Percentiles rank a stretch among this genome's conserved stretches.
phyloP scores from a whole-genome alignment of 2,329 filamentous ascomycete genomes.

The Fusarium odoratissimum region DNA sequence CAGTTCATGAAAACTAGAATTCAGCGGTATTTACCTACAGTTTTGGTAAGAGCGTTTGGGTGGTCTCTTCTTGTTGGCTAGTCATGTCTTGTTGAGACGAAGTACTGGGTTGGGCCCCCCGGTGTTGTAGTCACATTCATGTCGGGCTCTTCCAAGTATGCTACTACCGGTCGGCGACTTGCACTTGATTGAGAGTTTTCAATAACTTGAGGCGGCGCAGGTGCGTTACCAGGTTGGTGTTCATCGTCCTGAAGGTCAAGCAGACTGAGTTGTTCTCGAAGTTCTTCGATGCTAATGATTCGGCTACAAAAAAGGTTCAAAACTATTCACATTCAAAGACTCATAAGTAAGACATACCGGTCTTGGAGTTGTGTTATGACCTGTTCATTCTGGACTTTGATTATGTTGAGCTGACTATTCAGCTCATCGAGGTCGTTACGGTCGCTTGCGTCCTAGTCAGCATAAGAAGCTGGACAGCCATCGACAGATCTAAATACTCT shows the following conservation, averaged over 20 bases:
- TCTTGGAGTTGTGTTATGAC: not conserved
- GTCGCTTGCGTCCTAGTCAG: not conserved
- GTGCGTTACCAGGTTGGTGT: no score
- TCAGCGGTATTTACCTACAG: not conserved
- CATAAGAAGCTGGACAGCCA: not conserved
- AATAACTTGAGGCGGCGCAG: rapidly evolving
- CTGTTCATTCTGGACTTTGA: not conserved
- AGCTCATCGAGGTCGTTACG: not conserved
- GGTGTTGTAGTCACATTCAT: not conserved
- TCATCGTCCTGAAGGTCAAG: not conserved
- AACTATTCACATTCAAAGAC: rapidly evolving
- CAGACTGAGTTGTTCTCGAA: not conserved
- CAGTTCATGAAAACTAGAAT: not conserved
- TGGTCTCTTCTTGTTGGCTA: not conserved
- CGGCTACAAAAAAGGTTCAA: not conserved
- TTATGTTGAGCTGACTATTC: not conserved
- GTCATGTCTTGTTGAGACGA: not conserved
- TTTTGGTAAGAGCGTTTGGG: not conserved
- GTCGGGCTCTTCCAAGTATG: not conserved
- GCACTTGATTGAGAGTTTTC: not conserved
- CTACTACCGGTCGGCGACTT: not conserved
- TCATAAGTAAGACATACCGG: not conserved
- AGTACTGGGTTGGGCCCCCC: not conserved
- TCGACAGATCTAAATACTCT: not conserved
- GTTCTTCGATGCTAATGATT: not conserved